A percentile compares a stretch with the other conserved stretches of the same genome.
phyloP scores from a whole-genome alignment of 306 rosid species.

The Dryas octopetala region DNA sequence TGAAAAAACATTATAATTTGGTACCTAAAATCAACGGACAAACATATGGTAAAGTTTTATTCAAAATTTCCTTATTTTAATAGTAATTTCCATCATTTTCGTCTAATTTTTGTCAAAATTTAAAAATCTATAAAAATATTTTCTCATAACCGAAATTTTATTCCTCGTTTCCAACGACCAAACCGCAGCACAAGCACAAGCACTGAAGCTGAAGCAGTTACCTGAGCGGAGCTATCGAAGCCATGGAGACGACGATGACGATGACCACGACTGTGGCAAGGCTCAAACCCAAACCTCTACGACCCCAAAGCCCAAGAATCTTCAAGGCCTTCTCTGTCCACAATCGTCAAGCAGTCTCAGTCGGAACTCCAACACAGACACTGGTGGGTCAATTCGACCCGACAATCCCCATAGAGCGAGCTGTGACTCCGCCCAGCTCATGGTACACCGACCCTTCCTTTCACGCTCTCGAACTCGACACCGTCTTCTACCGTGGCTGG shows the following conservation, averaged over 20 bases:
- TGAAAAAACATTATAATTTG: too few species aligned
- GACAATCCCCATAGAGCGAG: constrained; percentile 57
- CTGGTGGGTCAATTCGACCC: constrained; percentile 68
- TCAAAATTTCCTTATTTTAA: too few species aligned
- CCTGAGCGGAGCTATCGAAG: background rate
- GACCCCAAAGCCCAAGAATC: constrained; percentile 21
- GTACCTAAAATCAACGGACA: too few species aligned
- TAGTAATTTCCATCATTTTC: too few species aligned
- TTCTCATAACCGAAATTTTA: too few species aligned
- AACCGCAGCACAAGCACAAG: background rate
- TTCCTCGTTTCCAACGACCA: too few species aligned
- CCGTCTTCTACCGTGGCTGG: constrained; percentile 80
- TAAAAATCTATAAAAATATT: too few species aligned
- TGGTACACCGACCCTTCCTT: constrained; percentile 78
- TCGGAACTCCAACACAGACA: constrained; percentile 20
- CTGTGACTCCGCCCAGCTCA: constrained; percentile 80
- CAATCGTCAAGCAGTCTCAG: constrained; percentile 17
- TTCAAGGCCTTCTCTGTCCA: constrained; percentile 27
- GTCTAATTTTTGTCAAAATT: background rate
- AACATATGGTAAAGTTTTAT: too few species aligned
- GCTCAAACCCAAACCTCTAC: constrained; percentile 11
- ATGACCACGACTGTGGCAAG: background rate
- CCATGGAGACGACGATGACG: constrained; percentile 3
- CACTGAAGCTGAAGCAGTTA: background rate
- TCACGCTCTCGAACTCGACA: constrained; percentile 60